Percentiles rank a stretch among this genome's conserved stretches.
phyloP scores from a whole-genome alignment of 129 eudicot genomes.

The Ambrosia trifida region DNA sequence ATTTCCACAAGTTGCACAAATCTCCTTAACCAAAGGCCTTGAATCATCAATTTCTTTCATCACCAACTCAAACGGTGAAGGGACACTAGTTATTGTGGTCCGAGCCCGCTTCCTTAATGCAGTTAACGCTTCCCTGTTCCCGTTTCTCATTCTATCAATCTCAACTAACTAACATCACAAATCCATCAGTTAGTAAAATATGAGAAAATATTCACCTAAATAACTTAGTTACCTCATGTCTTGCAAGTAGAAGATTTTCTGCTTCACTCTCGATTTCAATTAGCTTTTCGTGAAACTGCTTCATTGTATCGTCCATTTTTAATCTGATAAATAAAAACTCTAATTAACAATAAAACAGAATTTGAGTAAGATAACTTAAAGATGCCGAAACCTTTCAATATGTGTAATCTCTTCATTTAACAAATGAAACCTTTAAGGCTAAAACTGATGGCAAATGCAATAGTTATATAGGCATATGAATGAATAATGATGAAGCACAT shows the following conservation, averaged over 20 bases:
- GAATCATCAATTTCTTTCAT: slow-evolving; percentile 75
- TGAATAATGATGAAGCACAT: neutral
- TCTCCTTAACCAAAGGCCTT: slow-evolving; percentile 70
- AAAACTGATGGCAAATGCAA: neutral
- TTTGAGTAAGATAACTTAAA: neutral
- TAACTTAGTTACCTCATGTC: slow-evolving; percentile 65
- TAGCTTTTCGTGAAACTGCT: slow-evolving; percentile 57
- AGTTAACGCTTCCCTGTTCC: slow-evolving; percentile 91
- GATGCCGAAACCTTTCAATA: neutral
- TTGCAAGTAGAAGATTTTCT: slow-evolving; percentile 71
- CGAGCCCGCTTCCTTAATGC: slow-evolving; percentile 75
- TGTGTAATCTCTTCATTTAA: neutral
- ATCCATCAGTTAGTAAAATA: neutral
- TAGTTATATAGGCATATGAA: neutral
- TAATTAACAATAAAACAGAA: neutral
- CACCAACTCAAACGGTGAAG: slow-evolving; percentile 82
- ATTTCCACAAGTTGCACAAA: slow-evolving; percentile 83
- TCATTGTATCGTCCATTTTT: slow-evolving; percentile 58
- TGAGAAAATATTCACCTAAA: neutral
- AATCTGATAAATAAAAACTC: slow-evolving; percentile 6
- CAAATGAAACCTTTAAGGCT: neutral
- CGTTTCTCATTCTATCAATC: slow-evolving; percentile 77
- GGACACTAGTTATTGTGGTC: slow-evolving; percentile 80
- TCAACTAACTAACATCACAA: slow-evolving; percentile 58
- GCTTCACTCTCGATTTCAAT: slow-evolving; percentile 75